Base-by-base conservation (phyloP, 805 yeast genomes). In the Metschnikowia bowlesiae region DNA sequence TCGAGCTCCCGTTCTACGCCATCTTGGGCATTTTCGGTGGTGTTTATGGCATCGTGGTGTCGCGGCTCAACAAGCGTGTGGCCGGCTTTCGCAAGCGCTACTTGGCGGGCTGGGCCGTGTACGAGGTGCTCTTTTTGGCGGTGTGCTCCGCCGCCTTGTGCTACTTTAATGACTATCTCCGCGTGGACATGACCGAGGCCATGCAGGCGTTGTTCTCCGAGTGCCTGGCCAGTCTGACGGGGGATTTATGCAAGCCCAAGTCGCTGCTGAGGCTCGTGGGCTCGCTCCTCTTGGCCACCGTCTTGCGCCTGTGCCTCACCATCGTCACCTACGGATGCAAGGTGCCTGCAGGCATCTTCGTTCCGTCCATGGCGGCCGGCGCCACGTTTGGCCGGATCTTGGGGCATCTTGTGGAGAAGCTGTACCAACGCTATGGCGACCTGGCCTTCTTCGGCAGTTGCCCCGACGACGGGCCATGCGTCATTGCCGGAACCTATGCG, bases 301-400 rank as follows among this genome's bases (percentile, higher is more conserved):
- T 82, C 0, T 68, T 89, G 4, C 75, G 99, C 49, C 81, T 84
- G 71, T 55, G 76, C 0, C 74, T 94, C 45, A 88, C 94, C 29
- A 79, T 90, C 29, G 74, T 94, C 13, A 86, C 98, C 0, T 94
- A 95, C 65, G 97, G 97, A 2, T 84, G 90, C 54, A 89, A 86
- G 67, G 91, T 92, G 0, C 99, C 99, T 0, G 96, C 97, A n/a
- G 99, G 99, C 13, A 89, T 92, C 6, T 86, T 94, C 68, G 96
- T 94, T 48, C 99, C 99, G 2, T 87, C 96, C 1, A 89, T 94
- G 96, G 91, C 96, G 0, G 87, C 90, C 1, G 99, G 99, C 22
- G 97, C 98, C 0, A 82, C 96, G 0, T 87, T 89, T 67, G 99
- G 99, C 7, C 76, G 97, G 47, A 85, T 91, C 0, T 60, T 94